Evolutionary conservation across 2,329 filamentous ascomycete species (phyloP).

Genomic region (Xylaria sp.): DNA sequence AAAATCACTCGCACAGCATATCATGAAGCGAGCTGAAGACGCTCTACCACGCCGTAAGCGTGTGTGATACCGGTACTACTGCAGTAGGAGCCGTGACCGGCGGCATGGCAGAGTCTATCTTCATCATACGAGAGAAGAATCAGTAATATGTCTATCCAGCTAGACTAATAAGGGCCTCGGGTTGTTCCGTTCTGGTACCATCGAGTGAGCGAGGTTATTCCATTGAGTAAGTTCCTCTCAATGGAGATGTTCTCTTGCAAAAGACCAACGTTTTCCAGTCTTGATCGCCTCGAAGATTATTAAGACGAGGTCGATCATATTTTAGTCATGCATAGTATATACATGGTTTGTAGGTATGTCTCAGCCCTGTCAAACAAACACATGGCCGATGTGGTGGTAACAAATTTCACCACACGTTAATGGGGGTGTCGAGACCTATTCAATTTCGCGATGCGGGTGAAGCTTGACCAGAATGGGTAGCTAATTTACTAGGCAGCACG

Average conservation of each 20-base stretch:
- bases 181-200: background rate
- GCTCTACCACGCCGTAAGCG: no score
- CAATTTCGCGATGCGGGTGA: conserved; percentile 1
- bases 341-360: conserved; percentile 12
- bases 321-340: conserved; percentile 4
- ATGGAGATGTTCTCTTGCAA: background rate
- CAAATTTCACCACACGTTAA: conserved; percentile 15
- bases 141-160: no score
- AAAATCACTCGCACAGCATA: no score
- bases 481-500: background rate
- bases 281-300: background rate
- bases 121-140: no score
- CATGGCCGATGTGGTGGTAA: conserved; percentile 11
- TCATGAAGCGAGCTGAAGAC: no score
- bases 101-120: no score
- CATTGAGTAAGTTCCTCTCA: background rate
- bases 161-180: background rate
- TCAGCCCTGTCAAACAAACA: conserved; percentile 30
- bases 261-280: conserved; percentile 7
- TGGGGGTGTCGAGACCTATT: conserved; percentile 23
- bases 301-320: no score
- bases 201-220: no score
- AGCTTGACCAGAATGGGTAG: conserved; percentile 15
- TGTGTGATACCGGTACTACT: no score
- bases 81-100: no score